These are phyloP conservation scores for Trichomonas tenax DNA, from an alignment of 208 protist genomes.

Conservation along the genomic window DNA sequence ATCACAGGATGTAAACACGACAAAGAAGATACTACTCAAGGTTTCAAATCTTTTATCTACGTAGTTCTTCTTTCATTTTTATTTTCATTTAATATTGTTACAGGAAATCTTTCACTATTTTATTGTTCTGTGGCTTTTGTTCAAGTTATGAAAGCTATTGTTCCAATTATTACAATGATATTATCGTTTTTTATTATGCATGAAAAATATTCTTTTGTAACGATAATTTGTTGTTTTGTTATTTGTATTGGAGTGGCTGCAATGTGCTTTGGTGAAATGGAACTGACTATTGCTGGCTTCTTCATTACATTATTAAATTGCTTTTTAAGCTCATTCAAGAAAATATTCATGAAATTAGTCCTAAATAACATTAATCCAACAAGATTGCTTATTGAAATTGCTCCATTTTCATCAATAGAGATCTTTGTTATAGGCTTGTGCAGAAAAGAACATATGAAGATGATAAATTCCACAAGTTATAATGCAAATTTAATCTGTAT, in stretches of 20 bases:
- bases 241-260: neutral
- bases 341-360: neutral
- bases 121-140: slow-evolving; percentile 16
- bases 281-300: neutral
- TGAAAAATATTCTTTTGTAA: neutral
- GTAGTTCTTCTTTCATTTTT: neutral
- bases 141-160: neutral
- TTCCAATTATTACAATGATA: neutral
- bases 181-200: neutral
- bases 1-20: neutral
- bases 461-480: neutral
- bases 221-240: neutral
- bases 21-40: neutral
- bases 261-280: neutral
- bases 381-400: neutral
- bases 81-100: slow-evolving; percentile 4
- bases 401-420: neutral
- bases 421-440: neutral
- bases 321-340: neutral
- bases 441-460: neutral
- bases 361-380: neutral
- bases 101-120: neutral
- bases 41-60: neutral
- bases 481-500: neutral
- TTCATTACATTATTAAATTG: neutral